Evolutionary conservation across 305 asterid species (phyloP), one percentile per base, ranked within the genome.

Genomic region (Fraxinus baroniana): DNA sequence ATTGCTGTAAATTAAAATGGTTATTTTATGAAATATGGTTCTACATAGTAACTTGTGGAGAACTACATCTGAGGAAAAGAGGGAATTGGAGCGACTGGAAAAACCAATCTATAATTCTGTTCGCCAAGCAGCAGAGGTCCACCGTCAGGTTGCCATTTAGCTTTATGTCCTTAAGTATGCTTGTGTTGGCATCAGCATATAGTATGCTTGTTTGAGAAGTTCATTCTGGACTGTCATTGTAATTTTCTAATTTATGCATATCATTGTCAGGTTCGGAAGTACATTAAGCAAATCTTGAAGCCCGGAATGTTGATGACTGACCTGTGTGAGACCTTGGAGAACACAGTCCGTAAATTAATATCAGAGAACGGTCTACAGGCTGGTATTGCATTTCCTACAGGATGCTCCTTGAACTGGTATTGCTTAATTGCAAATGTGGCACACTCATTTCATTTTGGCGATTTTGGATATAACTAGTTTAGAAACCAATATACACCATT

Each of bases 101-200:
- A 93, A 91, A 84, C 99, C 98, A 33, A 85, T 89, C 57, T 95
- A 95, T 87, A 94, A 95, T 82, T 90, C 99, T 18, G 86, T 95
- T 84, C 99, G 99, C 80, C 97, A 90, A 87, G 99, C 99, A 76
- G 99, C 99, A 78, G 98, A 94, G 89, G 99, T 95, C 85, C 99
- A 95, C 86, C 98, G 99, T 32, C 97, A 94, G 98, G 99, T 95
- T 83, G 83, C 84, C 79, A 46, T 80, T 44, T 76, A 75, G 32
- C 33, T 78, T 85, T 79, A 46, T 12, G 26, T 57, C 39, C 64
- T 57, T 74, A 30, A 76, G 73, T 79, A n/a, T 79, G 24, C 13
- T 76, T 76, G 78, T 52, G 18, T 18, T 9, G 24, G 76, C 64
- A 66, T 77, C 17, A 52, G 44, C 81, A 55, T 49, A 26, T 55